Evolutionary conservation across 73 alveolate genomes (phyloP), one percentile per base, ranked within the genome.

Genomic region (Tetrahymena borealis): DNA sequence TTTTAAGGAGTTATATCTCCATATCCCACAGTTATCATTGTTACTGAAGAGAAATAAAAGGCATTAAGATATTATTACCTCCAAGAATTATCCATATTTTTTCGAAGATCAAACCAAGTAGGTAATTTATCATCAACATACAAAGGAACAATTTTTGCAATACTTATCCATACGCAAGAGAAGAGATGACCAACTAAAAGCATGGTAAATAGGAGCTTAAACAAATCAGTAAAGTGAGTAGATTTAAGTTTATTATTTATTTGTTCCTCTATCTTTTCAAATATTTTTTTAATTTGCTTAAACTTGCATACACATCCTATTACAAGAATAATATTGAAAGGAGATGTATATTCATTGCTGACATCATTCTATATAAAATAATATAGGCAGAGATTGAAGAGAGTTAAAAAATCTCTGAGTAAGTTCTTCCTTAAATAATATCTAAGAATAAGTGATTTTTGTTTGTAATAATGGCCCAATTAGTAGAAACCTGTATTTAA

Each of bases 1-100:
- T 97, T 96, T 60, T 92, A 43, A n/a, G 98, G 98, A 32, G 94
- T 92, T 3, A 97, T 94, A 90, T 97, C 99, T 18, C 99, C 99
- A 94, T 97, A 97, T 18, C 99, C 99, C 1, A 97, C 99, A 11
- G 99, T 97, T 31, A 98, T 96, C 99, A 97, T 97, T 10, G 99
- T 97, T 31, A 98, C 97, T 39, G 97, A 96, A 2, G 99, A 98
- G 97, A 98, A 97, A 91, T 97, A 97, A n/a, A 97, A 93, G 32
- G 98, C 93, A 11, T 95, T 78, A 18, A 96, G 79, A 60, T 97
- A 97, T 85, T 60, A 32, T 60, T 10, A 24, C 28, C 28, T 60
- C 85, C 85, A 60, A 5, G 85, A 60, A 18, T 32, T 0, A 24
- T 60, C 36, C 85, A 60, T 3, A 1, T 18, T 18, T 18, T 60